A percentile compares a stretch with the other conserved stretches of the same genome.
These are phyloP conservation scores for Nyssa sinensis DNA, from an alignment of 148 eudicot species.

Conservation along the genomic window DNA sequence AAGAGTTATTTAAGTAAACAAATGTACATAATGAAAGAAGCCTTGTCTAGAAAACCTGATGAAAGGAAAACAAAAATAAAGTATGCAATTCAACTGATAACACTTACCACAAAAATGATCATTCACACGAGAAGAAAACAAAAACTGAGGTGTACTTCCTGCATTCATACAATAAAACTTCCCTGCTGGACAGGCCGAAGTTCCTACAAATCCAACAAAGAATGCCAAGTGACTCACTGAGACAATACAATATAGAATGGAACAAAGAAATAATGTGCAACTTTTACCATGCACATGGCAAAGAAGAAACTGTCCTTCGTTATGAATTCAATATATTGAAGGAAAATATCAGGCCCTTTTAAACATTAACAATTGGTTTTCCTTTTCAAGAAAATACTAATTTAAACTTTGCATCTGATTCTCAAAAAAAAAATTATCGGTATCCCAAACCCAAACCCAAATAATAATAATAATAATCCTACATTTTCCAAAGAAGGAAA, in stretches of 20 bases:
- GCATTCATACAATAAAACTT: conserved; percentile 78
- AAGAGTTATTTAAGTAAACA: background rate
- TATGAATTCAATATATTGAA: background rate
- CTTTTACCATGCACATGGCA: background rate
- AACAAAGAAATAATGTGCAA: background rate
- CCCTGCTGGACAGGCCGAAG: conserved; percentile 82
- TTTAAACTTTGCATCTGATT: no score
- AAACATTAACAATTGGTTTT: background rate
- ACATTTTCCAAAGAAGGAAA: no score
- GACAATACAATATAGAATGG: background rate
- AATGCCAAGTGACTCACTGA: background rate
- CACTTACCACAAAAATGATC: conserved; percentile 86
- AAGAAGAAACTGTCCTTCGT: background rate
- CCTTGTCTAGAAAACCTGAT: background rate
- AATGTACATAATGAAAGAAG: background rate
- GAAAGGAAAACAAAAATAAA: conserved; percentile 1
- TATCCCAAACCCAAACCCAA: no score
- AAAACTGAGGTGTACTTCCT: conserved; percentile 76
- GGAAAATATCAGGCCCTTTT: background rate
- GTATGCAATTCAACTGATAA: background rate
- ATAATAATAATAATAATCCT: no score
- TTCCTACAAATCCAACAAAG: conserved; percentile 46
- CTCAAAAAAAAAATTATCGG: no score
- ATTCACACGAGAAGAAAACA: conserved; percentile 87
- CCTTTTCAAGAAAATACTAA: no score